Conservation (phyloP, 2,329 filamentous ascomycete genomes). For the Tolypocladium sp. region DNA sequence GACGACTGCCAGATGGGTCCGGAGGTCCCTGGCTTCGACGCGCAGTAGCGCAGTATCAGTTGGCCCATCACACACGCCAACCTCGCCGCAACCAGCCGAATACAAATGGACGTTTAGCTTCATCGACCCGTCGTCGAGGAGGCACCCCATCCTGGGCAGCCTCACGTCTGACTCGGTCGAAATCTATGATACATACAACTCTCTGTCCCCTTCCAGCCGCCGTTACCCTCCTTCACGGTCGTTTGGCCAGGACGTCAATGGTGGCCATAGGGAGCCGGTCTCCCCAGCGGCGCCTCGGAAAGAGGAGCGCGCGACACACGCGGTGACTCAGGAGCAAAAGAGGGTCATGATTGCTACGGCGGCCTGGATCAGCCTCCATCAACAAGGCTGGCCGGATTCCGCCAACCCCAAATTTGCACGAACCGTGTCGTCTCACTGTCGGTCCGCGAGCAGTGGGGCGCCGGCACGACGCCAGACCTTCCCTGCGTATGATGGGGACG, state of each 20-base stretch:
- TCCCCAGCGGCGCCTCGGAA: constrained; percentile 8
- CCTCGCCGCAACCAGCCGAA: constrained; percentile 24
- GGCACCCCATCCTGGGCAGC: constrained; percentile 66
- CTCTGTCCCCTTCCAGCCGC: constrained; percentile 40
- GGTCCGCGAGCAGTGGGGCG: constrained; percentile 7
- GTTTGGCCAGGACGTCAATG: constrained; percentile 13
- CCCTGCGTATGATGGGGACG: constrained; percentile 3
- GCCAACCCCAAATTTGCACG: constrained; percentile 18
- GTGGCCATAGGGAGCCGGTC: constrained; percentile 10
- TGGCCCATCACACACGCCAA: constrained; percentile 8
- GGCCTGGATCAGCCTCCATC: constrained; percentile 26
- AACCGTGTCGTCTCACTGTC: constrained; percentile 12
- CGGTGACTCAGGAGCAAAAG: constrained; percentile 23
- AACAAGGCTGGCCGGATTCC: constrained; percentile 24
- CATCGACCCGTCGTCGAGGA: constrained; percentile 57
- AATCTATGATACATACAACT: constrained; percentile 59
- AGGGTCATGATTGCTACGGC: constrained; percentile 27
- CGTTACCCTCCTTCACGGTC: constrained; percentile 36
- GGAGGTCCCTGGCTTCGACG: constrained; percentile 21
- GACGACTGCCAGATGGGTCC: constrained; percentile 62
- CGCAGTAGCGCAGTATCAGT: constrained; percentile 8
- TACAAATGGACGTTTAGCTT: constrained; percentile 68
- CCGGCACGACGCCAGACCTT: constrained; percentile 7
- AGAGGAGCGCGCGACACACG: constrained; percentile 19
- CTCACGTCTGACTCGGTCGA: constrained; percentile 56